Percentiles rank a stretch among this genome's conserved stretches.
Conservation (phyloP, 305 asterid species). For the Fraxinus xanthoxyloides region DNA sequence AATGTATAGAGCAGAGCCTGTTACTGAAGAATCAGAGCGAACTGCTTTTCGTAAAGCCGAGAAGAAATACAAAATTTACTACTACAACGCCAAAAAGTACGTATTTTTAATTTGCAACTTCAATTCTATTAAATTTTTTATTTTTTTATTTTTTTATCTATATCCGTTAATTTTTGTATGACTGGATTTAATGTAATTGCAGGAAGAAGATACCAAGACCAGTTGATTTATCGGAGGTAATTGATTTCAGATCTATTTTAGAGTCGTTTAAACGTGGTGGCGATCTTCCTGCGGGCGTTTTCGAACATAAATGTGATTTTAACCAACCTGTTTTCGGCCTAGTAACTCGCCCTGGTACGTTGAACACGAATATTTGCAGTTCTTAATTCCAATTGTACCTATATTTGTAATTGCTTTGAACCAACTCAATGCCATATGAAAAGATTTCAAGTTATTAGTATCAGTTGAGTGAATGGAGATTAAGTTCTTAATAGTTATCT, state of each 20-base stretch:
- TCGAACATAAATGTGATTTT: constrained; percentile 39
- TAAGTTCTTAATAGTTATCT: not conserved
- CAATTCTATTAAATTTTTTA: not conserved
- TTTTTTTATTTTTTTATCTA: not conserved
- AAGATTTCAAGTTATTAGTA: not conserved
- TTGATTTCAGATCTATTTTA: constrained; percentile 75
- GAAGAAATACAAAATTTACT: constrained; percentile 88
- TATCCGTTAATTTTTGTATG: not conserved
- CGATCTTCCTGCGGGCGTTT: constrained; percentile 59
- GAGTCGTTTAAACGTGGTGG: constrained; percentile 46
- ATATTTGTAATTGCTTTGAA: not conserved
- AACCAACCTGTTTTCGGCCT: constrained; percentile 65
- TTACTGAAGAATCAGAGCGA: constrained; percentile 60
- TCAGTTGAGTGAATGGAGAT: not conserved
- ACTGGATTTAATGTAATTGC: not conserved
- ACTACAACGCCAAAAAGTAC: constrained; percentile 66
- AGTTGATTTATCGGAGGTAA: constrained; percentile 84
- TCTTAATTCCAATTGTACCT: not conserved
- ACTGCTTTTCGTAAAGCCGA: constrained; percentile 88
- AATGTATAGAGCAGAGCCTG: constrained; percentile 63
- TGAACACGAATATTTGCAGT: not conserved
- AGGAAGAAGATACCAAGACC: constrained; percentile 70
- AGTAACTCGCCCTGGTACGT: constrained; percentile 74
- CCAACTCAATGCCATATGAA: not conserved
- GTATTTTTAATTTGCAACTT: not conserved